Conservation (phyloP, 306 rosid species). For the Pterocarpus santalinus region DNA sequence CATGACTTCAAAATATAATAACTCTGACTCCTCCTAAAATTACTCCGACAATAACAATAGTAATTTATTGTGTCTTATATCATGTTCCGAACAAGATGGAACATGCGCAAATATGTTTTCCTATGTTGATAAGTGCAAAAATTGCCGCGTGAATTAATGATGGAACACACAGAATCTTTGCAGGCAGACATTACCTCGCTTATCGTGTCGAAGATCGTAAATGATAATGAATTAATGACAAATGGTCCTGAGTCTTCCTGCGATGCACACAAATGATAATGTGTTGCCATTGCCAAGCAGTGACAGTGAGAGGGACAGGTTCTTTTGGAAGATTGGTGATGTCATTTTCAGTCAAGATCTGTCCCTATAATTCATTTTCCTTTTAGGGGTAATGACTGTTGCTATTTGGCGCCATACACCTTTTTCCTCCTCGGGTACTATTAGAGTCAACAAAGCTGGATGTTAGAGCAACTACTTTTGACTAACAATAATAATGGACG, state of each 20-base stretch:
- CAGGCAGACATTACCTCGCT: neutral
- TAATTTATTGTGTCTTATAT: neutral
- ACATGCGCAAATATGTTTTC: neutral
- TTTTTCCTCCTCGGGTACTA: slow-evolving; percentile 39
- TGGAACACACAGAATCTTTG: neutral
- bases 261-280: slow-evolving; percentile 27
- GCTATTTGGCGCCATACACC: slow-evolving; percentile 35
- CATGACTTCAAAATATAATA: neutral
- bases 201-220: slow-evolving; percentile 4
- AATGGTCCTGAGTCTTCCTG: slow-evolving; percentile 10
- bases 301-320: slow-evolving; percentile 27
- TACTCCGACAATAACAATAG: neutral
- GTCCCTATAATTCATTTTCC: slow-evolving; percentile 42
- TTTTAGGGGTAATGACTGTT: slow-evolving; percentile 38
- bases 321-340: slow-evolving; percentile 43
- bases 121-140: neutral
- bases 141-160: neutral
- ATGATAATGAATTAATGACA: slow-evolving; percentile 31
- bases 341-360: slow-evolving; percentile 41
- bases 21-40: neutral
- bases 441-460: slow-evolving; percentile 49
- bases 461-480: slow-evolving; percentile 49
- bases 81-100: neutral
- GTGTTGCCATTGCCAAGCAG: slow-evolving; percentile 13
- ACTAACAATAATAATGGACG: slow-evolving; percentile 35